Conservation (phyloP, 2,329 filamentous ascomycete species). For the Hypoxylon sp. region DNA sequence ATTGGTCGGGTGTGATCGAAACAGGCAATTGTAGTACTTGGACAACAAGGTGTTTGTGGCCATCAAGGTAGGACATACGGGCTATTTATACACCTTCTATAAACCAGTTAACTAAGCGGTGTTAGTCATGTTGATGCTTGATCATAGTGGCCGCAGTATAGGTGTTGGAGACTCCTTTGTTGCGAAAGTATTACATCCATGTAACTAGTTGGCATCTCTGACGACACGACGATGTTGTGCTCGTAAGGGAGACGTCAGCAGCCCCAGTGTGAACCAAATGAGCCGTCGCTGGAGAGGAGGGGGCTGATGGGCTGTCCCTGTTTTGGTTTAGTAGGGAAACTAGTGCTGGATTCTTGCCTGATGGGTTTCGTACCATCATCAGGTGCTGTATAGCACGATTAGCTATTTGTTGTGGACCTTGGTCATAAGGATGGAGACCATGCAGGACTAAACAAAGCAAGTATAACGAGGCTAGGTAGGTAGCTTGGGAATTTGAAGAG, state of each 20-base stretch:
- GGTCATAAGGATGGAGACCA: constrained; percentile 8
- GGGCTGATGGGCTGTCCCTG: constrained; percentile 7
- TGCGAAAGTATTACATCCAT: neutral
- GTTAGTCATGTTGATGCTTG: neutral
- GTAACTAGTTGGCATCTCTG: constrained; percentile 29
- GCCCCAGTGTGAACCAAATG: constrained; percentile 17
- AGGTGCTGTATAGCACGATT: constrained; percentile 3
- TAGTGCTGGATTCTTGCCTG: constrained; percentile 30
- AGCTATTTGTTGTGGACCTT: constrained; percentile 12
- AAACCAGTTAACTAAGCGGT: neutral
- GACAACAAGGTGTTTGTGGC: constrained; percentile 38
- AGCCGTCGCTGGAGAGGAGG: constrained; percentile 4
- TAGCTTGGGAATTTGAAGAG: too few species aligned
- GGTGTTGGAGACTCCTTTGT: constrained; percentile 14
- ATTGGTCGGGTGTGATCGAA: constrained; percentile 41
- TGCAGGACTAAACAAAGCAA: neutral
- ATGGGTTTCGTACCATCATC: constrained; percentile 6
- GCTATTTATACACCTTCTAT: constrained; percentile 41
- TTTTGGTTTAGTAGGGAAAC: constrained; percentile 24
- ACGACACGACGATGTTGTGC: constrained; percentile 28
- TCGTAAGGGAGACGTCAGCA: constrained; percentile 42
- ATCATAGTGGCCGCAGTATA: neutral
- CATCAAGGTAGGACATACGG: constrained; percentile 35
- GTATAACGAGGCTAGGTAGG: neutral
- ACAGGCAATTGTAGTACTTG: constrained; percentile 28